These are phyloP conservation scores for Fusarium sp. DNA, from an alignment of 2,329 filamentous ascomycete genomes.

Conservation along the genomic window DNA sequence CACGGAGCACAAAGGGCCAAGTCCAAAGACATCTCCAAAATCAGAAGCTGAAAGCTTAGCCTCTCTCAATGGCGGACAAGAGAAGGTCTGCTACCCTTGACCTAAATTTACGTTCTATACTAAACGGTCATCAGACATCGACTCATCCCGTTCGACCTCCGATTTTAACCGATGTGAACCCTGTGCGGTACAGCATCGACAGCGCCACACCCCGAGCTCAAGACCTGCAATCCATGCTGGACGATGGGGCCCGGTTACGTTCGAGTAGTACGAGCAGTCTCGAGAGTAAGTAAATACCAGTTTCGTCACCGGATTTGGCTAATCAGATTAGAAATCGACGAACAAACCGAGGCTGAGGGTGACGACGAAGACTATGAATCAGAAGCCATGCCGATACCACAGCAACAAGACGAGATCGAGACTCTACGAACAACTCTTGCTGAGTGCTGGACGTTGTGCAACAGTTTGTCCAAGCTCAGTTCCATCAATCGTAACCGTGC, in stretches of 20 bases:
- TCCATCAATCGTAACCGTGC: slow-evolving; percentile 82
- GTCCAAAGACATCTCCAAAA: slow-evolving; percentile 49
- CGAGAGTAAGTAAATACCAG: slow-evolving; percentile 66
- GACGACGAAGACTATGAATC: slow-evolving; percentile 63
- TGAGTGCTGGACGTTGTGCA: slow-evolving; percentile 94
- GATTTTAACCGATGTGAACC: slow-evolving; percentile 78
- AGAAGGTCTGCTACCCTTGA: slow-evolving; percentile 33
- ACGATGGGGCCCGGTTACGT: slow-evolving; percentile 62
- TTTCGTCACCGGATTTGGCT: slow-evolving; percentile 1
- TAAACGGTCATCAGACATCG: slow-evolving; percentile 18
- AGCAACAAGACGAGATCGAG: slow-evolving; percentile 67
- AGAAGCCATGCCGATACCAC: slow-evolving; percentile 50
- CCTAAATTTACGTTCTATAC: background rate
- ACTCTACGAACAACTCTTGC: slow-evolving; percentile 79
- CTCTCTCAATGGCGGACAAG: slow-evolving; percentile 29
- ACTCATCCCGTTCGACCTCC: slow-evolving; percentile 67
- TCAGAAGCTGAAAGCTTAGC: slow-evolving; percentile 47
- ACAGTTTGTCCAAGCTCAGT: slow-evolving; percentile 85
- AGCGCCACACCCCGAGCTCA: slow-evolving; percentile 83
- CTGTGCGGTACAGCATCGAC: slow-evolving; percentile 70
- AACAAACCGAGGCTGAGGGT: slow-evolving; percentile 59
- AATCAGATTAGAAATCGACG: slow-evolving; percentile 60
- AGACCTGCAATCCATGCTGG: slow-evolving; percentile 76
- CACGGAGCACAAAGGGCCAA: slow-evolving; percentile 46
- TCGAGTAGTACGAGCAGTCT: slow-evolving; percentile 78